Conservation (phyloP, 2,329 filamentous ascomycete genomes). For the Cladosporium sp. region DNA sequence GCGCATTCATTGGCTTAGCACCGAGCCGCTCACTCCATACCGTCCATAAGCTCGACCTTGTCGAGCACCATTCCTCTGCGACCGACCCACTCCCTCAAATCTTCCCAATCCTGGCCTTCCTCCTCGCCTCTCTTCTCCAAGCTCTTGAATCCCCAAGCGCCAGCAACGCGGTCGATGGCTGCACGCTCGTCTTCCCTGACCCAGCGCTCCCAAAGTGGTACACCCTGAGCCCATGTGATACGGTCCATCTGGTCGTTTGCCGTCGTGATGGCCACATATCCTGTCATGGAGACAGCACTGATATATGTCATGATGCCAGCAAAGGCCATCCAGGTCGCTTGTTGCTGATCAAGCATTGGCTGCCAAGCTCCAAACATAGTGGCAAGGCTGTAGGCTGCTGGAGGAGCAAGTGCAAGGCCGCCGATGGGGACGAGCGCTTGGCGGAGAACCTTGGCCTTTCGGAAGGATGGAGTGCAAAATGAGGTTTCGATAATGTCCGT, state of each 20-base stretch:
- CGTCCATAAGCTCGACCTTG: conserved; percentile 83
- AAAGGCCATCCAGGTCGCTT: conserved; percentile 74
- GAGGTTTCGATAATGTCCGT: conserved; percentile 70
- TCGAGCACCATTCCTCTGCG: conserved; percentile 87
- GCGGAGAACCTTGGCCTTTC: conserved; percentile 62
- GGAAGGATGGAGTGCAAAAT: conserved; percentile 64
- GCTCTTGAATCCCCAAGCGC: conserved; percentile 89
- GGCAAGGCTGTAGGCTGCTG: conserved; percentile 67
- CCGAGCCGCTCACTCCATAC: conserved; percentile 62
- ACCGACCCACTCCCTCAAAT: conserved; percentile 75
- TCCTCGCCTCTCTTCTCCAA: conserved; percentile 78
- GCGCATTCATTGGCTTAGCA: neutral
- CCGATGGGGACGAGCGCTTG: conserved; percentile 58
- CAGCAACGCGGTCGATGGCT: conserved; percentile 78
- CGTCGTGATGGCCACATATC: conserved; percentile 78
- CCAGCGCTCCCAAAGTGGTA: conserved; percentile 77
- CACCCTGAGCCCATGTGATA: conserved; percentile 83
- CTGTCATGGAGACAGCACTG: conserved; percentile 73
- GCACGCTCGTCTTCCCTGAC: conserved; percentile 84
- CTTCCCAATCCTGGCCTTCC: conserved; percentile 85
- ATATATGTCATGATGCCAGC: conserved; percentile 80
- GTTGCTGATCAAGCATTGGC: conserved; percentile 69
- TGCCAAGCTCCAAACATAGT: conserved; percentile 64
- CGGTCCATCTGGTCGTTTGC: conserved; percentile 93
- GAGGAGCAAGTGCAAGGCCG: conserved; percentile 55